phyloP scores from a whole-genome alignment of 2,329 filamentous ascomycete species.

The Clarireedia homoeocarpa region DNA sequence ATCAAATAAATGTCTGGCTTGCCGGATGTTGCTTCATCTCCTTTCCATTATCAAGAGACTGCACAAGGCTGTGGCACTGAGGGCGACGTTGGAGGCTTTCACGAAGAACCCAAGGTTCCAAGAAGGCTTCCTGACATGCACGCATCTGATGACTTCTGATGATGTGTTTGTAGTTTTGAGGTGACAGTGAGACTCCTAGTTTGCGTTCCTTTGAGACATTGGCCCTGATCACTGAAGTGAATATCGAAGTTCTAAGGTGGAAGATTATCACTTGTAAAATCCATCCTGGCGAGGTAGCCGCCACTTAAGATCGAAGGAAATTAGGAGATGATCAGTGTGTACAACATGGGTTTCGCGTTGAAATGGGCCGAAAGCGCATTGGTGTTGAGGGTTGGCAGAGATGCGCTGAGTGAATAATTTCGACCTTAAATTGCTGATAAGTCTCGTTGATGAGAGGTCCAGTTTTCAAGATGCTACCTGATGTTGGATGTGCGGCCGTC shows the following conservation, averaged over 20 bases:
- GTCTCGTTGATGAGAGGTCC: neutral
- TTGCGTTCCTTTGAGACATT: constrained; percentile 1
- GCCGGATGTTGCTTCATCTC: constrained; percentile 1
- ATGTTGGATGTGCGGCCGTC: constrained; percentile 12
- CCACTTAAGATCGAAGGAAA: constrained; percentile 3
- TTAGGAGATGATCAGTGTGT: constrained; percentile 5
- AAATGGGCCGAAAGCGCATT: constrained; percentile 3
- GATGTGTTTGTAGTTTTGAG: constrained; percentile 2
- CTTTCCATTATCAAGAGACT: neutral
- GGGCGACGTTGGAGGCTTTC: too few relatives aligned
- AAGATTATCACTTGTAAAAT: constrained; percentile 6
- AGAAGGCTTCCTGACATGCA: neutral
- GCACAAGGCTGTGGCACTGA: neutral
- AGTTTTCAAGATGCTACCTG: constrained; percentile 13
- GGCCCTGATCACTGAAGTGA: constrained; percentile 1
- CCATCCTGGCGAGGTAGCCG: neutral
- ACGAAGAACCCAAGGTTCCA: neutral
- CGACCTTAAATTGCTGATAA: constrained; percentile 5
- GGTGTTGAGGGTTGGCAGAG: constrained; percentile 5
- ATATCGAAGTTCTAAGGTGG: neutral
- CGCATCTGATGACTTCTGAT: constrained; percentile 4
- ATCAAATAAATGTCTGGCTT: constrained; percentile 3
- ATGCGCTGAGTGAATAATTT: constrained; percentile 6
- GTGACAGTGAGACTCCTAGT: constrained; percentile 3
- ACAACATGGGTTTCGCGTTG: constrained; percentile 1